phyloP scores from a whole-genome alignment of 2,329 filamentous ascomycete genomes.

The Xylariaceae sp. region DNA sequence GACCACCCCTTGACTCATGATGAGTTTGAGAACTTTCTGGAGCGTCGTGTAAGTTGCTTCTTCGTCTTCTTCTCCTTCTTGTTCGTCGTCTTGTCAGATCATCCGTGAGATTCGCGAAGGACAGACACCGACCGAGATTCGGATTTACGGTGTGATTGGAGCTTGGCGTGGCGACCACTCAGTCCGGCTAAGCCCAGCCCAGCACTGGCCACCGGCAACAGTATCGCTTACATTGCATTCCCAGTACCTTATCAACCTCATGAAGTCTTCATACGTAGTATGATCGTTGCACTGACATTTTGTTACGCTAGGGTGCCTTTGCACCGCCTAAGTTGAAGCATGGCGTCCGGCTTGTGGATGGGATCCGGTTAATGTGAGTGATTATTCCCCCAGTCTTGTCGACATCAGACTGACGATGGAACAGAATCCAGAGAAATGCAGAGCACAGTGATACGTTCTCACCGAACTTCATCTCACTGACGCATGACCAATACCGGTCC shows the following conservation, averaged over 20 bases:
- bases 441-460: constrained; percentile 54
- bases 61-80: background rate
- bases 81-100: background rate
- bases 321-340: constrained; percentile 39
- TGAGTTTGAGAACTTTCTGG: constrained; percentile 55
- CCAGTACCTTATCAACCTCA: background rate
- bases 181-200: background rate
- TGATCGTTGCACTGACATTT: constrained; percentile 4
- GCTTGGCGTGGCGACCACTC: constrained; percentile 2
- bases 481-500: constrained; percentile 44
- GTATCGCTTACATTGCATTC: background rate
- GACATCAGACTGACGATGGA: constrained; percentile 5
- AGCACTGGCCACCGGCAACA: background rate
- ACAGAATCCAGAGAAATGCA: constrained; percentile 52
- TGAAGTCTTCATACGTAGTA: background rate
- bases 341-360: constrained; percentile 44
- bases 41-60: constrained; percentile 40
- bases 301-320: constrained; percentile 46
- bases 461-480: constrained; percentile 49
- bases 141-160: background rate
- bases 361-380: constrained; percentile 51
- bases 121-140: background rate
- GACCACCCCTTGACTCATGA: constrained; percentile 47
- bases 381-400: background rate
- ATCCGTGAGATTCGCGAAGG: background rate